Evolutionary conservation across 2,329 filamentous ascomycete species (phyloP).

Genomic region (Fusarium albidum): DNA sequence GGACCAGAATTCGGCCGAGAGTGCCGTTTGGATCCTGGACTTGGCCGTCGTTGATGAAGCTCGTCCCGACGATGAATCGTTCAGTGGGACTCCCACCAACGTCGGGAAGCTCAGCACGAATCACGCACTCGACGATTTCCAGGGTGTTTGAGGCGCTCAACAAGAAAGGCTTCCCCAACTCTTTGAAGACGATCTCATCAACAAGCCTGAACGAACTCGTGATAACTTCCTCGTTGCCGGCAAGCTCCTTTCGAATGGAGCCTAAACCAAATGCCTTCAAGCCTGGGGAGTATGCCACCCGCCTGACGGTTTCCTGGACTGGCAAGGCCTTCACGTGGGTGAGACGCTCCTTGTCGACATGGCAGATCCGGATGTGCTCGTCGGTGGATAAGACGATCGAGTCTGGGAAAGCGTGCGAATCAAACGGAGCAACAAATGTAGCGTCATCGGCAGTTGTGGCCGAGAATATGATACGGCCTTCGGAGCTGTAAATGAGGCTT

Average conservation of each 20-base stretch:
- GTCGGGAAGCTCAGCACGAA: constrained; percentile 76
- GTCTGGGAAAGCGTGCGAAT: constrained; percentile 80
- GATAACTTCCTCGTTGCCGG: constrained; percentile 76
- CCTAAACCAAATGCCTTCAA: constrained; percentile 87
- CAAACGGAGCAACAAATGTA: constrained; percentile 81
- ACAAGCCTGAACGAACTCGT: constrained; percentile 86
- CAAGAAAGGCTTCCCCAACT: constrained; percentile 73
- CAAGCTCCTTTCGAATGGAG: constrained; percentile 79
- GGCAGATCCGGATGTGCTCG: constrained; percentile 77
- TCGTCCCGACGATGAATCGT: constrained; percentile 91
- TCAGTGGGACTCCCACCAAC: constrained; percentile 67
- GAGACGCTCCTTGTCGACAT: constrained; percentile 83
- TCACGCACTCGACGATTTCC: constrained; percentile 87
- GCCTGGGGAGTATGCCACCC: constrained; percentile 83
- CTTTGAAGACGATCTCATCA: constrained; percentile 87
- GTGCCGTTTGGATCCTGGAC: constrained; percentile 55
- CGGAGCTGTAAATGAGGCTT: constrained; percentile 88
- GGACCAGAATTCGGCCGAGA: constrained; percentile 80
- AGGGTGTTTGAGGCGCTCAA: constrained; percentile 58
- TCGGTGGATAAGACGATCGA: constrained; percentile 84
- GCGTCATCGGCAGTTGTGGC: constrained; percentile 91
- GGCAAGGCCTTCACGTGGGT: constrained; percentile 86
- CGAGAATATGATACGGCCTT: constrained; percentile 89
- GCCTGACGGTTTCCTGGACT: constrained; percentile 82
- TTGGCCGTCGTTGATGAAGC: constrained; percentile 72